Evolutionary conservation across 2,329 filamentous ascomycete genomes (phyloP).

Genomic region (Mariannaea elegans): DNA sequence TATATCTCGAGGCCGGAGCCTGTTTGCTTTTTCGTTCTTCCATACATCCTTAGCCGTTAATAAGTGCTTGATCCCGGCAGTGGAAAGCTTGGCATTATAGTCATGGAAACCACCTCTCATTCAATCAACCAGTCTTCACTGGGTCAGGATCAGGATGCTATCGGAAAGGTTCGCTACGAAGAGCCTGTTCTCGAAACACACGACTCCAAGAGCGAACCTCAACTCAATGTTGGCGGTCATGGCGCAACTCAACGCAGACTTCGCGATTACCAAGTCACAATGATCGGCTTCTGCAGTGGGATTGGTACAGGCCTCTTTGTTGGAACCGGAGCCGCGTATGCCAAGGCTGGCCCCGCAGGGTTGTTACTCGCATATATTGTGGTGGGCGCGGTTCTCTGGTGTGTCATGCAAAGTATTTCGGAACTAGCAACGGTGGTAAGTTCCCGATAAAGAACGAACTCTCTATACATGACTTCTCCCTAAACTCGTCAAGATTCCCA

Average conservation of each 20-base stretch:
- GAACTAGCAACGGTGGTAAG: constrained; percentile 35
- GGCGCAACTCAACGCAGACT: constrained; percentile 33
- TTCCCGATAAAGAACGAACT: not conserved
- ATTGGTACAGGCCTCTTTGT: constrained; percentile 38
- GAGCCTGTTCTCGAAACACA: not conserved
- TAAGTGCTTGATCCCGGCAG: not conserved
- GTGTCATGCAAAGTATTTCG: constrained; percentile 39
- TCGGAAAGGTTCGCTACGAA: not conserved
- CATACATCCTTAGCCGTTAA: not conserved
- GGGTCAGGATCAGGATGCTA: constrained; percentile 6
- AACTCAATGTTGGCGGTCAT: constrained; percentile 35
- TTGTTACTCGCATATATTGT: constrained; percentile 33
- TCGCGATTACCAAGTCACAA: constrained; percentile 36
- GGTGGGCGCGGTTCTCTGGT: constrained; percentile 36
- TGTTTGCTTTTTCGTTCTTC: not conserved
- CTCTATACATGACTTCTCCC: not conserved
- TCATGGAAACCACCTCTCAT: constrained; percentile 1
- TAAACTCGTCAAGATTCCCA: constrained; percentile 25
- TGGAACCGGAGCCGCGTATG: constrained; percentile 36
- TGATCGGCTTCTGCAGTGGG: constrained; percentile 37
- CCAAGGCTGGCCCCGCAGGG: constrained; percentile 36
- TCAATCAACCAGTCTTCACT: not conserved
- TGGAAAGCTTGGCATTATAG: not conserved
- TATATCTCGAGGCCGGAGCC: not conserved
- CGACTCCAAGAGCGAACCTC: constrained; percentile 23